Percentiles rank a stretch among this genome's conserved stretches.
These are phyloP conservation scores for Pascua sp. DNA, from an alignment of 1,284 basidiomycete genomes.

Conservation along the genomic window DNA sequence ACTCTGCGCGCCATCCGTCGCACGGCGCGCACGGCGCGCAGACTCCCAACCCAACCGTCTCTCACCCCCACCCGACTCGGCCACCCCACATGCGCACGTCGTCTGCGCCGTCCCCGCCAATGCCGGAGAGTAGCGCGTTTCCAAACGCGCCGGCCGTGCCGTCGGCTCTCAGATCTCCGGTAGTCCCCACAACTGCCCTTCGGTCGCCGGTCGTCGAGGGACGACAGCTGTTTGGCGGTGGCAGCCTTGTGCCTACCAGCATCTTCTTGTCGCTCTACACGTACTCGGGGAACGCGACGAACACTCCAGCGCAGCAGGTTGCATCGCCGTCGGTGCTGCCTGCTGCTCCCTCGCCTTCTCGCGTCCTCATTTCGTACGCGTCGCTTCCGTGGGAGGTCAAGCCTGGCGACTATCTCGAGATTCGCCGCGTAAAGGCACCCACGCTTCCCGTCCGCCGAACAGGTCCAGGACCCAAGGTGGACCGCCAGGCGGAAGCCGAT, in stretches of 20 bases:
- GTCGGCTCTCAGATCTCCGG: too few species aligned
- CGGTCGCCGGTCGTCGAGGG: too few species aligned
- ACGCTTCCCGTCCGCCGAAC: not conserved
- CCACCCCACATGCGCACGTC: too few species aligned
- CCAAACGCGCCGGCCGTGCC: too few species aligned
- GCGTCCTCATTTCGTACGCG: constrained; percentile 32
- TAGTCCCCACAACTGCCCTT: too few species aligned
- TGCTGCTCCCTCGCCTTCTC: constrained; percentile 18
- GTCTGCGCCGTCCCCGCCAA: too few species aligned
- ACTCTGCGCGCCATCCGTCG: too few species aligned
- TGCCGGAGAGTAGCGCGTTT: too few species aligned
- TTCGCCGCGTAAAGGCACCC: constrained; percentile 24
- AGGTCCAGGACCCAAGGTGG: not conserved
- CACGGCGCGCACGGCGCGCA: too few species aligned
- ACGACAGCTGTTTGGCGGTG: too few species aligned
- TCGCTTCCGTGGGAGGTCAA: constrained; percentile 36
- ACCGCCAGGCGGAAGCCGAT: constrained; percentile 20
- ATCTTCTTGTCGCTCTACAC: constrained; percentile 26
- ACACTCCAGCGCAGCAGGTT: not conserved
- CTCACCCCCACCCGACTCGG: too few species aligned
- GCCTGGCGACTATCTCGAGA: constrained; percentile 42
- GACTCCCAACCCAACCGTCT: too few species aligned
- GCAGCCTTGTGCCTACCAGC: not conserved
- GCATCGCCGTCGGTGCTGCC: constrained; percentile 2
- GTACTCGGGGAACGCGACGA: constrained; percentile 18